Evolutionary conservation across 345 rosid genomes (phyloP).

Genomic region (Iberis pinnata): DNA sequence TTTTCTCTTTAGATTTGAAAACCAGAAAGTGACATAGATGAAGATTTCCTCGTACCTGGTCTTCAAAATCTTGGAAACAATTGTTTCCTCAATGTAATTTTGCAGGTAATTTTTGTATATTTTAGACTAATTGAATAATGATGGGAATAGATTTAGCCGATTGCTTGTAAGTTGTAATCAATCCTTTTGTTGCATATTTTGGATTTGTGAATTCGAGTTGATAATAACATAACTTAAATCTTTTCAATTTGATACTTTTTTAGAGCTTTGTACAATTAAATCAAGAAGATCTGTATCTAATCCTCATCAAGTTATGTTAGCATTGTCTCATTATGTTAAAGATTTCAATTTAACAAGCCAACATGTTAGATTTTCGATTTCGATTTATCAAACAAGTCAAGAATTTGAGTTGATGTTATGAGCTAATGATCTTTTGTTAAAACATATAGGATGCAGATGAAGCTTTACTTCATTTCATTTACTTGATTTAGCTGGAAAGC

Average conservation of each 20-base stretch:
- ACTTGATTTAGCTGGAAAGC: too few relatives aligned
- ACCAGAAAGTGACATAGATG: slow-evolving; percentile 20
- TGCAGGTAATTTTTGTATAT: slow-evolving; percentile 73
- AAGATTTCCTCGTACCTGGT: slow-evolving; percentile 54
- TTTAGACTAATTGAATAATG: too few relatives aligned
- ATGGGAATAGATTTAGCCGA: too few relatives aligned
- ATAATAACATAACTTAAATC: neutral
- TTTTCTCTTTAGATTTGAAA: slow-evolving; percentile 26
- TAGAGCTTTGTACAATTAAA: slow-evolving; percentile 42
- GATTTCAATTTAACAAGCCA: slow-evolving; percentile 68
- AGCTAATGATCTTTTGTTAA: slow-evolving; percentile 21
- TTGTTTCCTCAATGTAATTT: slow-evolving; percentile 74
- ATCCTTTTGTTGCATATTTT: too few relatives aligned
- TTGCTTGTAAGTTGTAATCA: too few relatives aligned
- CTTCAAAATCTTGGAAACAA: slow-evolving; percentile 74
- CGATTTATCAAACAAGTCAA: neutral
- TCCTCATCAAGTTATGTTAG: slow-evolving; percentile 68
- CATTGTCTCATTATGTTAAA: slow-evolving; percentile 44
- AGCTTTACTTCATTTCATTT: slow-evolving; percentile 80
- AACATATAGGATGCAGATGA: slow-evolving; percentile 77
- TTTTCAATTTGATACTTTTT: neutral
- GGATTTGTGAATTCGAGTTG: neutral
- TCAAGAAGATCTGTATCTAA: slow-evolving; percentile 41
- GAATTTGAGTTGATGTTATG: neutral
- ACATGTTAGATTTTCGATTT: slow-evolving; percentile 59